Conservation (phyloP, 352 stramenopile genomes). For the Peronospora destructor region DNA sequence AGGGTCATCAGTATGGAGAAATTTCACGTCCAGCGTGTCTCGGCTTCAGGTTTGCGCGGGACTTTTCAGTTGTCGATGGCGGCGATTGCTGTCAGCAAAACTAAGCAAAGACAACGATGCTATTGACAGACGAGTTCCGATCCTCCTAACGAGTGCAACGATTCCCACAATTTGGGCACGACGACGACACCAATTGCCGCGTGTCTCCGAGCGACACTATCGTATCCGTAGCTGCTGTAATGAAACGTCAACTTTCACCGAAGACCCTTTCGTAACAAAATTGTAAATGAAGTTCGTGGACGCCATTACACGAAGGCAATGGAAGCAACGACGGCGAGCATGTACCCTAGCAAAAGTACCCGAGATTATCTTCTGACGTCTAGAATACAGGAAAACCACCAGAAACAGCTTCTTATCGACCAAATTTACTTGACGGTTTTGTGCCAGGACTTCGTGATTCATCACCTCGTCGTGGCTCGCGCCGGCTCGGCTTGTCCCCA, state of each 20-base stretch:
- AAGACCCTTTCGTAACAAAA: no score
- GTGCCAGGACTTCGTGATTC: conserved; percentile 3
- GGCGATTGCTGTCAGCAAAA: conserved; percentile 29
- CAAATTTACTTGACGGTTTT: conserved; percentile 28
- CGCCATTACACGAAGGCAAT: conserved; percentile 25
- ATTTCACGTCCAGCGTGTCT: no score
- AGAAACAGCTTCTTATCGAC: conserved; percentile 17
- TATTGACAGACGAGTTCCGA: background rate
- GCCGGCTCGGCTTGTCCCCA: background rate
- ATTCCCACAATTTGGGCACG: conserved; percentile 24
- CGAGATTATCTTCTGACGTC: background rate
- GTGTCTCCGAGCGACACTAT: conserved; percentile 16
- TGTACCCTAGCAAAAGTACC: conserved; percentile 10
- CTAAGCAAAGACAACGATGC: conserved; percentile 6
- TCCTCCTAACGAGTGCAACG: conserved; percentile 8
- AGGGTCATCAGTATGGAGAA: no score
- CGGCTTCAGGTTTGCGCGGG: conserved; percentile 18
- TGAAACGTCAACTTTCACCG: background rate
- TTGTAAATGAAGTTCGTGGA: conserved; percentile 6
- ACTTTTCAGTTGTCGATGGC: conserved; percentile 45
- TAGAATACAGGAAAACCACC: conserved; percentile 4
- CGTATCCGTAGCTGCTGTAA: conserved; percentile 18
- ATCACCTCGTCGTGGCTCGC: background rate
- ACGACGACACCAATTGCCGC: conserved; percentile 28
- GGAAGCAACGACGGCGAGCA: conserved; percentile 15